phyloP scores from a whole-genome alignment of 192 early-diverging fungal species.

The Podila epigama region DNA sequence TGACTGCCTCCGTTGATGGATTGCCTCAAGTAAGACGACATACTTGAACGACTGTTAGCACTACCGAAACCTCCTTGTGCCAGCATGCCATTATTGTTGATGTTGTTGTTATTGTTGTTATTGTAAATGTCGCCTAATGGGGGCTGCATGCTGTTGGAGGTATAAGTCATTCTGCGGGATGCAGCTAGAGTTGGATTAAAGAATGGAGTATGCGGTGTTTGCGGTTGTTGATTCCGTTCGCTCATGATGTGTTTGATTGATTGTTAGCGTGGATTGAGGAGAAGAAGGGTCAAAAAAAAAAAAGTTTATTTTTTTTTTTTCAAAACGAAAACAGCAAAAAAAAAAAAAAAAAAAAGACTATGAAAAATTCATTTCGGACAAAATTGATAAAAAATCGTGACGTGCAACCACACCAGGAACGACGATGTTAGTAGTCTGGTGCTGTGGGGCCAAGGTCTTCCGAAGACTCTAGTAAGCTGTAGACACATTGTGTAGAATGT shows the following conservation, averaged over 20 bases:
- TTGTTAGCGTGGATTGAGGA: neutral
- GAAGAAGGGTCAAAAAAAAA: neutral
- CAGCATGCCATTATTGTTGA: no score
- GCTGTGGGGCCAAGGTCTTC: neutral
- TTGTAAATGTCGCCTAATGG: conserved; percentile 5
- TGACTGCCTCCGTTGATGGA: conserved; percentile 11
- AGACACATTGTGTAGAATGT: neutral
- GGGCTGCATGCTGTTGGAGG: conserved; percentile 6
- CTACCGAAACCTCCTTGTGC: conserved; percentile 19
- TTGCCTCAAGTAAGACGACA: conserved; percentile 20
- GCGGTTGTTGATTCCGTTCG: conserved; percentile 2
- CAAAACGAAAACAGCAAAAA: no score
- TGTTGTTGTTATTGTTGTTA: neutral
- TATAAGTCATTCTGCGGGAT: neutral
- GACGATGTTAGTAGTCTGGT: neutral
- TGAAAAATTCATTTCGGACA: no score
- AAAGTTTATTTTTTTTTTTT: conserved; percentile 7
- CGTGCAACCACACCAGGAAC: neutral
- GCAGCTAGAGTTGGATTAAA: neutral
- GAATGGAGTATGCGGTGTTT: conserved; percentile 3
- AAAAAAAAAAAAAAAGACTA: no score
- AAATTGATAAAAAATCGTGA: no score
- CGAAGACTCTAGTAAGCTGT: conserved; percentile 7
- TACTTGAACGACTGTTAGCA: conserved; percentile 29
- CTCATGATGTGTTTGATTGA: neutral